A percentile compares a stretch with the other conserved stretches of the same genome.
phyloP scores from a whole-genome alignment of 2,329 filamentous ascomycete species.

The Chaetomiaceae sp. region DNA sequence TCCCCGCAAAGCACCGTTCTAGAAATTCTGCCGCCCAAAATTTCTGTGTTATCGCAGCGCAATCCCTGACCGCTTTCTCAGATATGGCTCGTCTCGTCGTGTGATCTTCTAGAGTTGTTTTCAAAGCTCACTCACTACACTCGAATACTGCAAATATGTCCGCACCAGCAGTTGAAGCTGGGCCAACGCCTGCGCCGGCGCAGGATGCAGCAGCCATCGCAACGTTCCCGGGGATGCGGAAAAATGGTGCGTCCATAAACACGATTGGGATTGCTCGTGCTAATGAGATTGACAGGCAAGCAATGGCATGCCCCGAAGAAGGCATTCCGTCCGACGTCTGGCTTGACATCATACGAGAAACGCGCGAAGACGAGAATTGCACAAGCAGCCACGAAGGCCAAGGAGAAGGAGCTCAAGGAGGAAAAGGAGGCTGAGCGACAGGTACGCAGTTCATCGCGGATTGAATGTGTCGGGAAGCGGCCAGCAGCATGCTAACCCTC shows the following conservation, averaged over 20 bases:
- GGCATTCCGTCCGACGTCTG: conserved; percentile 77
- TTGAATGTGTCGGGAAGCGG: too few relatives aligned
- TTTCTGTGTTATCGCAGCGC: too few relatives aligned
- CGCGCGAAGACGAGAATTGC: conserved; percentile 66
- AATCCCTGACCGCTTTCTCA: conserved; percentile 13
- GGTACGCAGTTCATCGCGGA: conserved; percentile 45
- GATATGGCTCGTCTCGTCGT: too few relatives aligned
- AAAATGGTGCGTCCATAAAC: conserved; percentile 63
- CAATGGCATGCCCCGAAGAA: conserved; percentile 85
- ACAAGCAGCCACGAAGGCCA: conserved; percentile 75
- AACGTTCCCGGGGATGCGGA: conserved; percentile 64
- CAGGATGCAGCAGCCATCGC: conserved; percentile 33
- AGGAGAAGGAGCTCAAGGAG: conserved; percentile 92
- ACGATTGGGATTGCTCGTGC: background rate
- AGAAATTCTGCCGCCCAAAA: too few relatives aligned
- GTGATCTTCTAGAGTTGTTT: too few relatives aligned
- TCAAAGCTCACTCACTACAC: too few relatives aligned
- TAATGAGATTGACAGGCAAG: conserved; percentile 60
- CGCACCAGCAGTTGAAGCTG: conserved; percentile 30
- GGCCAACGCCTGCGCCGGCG: conserved; percentile 35
- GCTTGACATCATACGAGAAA: conserved; percentile 74
- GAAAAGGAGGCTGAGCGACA: conserved; percentile 88
- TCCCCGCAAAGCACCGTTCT: too few relatives aligned
- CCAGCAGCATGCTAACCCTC: conserved; percentile 12
- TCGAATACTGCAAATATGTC: too few relatives aligned